Evolutionary conservation across 139 green algal species (phyloP).

Genomic region (Chlorella sp.): DNA sequence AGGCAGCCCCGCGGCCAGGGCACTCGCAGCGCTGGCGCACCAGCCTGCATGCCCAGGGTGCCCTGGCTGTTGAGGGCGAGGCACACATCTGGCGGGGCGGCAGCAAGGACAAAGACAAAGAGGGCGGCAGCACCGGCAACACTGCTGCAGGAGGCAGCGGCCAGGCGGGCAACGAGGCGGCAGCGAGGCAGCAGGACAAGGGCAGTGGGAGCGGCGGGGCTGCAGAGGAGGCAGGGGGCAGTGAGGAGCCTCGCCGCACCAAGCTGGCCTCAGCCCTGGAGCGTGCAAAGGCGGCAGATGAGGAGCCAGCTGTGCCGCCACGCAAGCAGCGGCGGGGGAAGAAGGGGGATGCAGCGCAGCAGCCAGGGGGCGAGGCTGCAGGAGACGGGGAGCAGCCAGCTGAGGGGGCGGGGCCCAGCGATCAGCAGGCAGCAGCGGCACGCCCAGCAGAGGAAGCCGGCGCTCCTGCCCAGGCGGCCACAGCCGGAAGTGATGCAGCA

Average conservation of each 20-base stretch:
- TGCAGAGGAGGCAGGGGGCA: not conserved
- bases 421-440: too few relatives aligned
- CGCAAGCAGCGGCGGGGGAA: not conserved
- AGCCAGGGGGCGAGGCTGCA: not conserved
- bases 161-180: not conserved
- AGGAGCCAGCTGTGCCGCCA: not conserved
- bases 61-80: slow-evolving; percentile 69
- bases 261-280: slow-evolving; percentile 15
- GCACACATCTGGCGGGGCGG: slow-evolving; percentile 51
- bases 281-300: not conserved
- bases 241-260: not conserved
- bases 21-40: slow-evolving; percentile 31
- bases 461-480: too few relatives aligned
- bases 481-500: too few relatives aligned
- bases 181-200: slow-evolving; percentile 1
- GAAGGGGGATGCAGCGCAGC: not conserved
- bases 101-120: not conserved
- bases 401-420: not conserved
- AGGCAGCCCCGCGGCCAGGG: not conserved
- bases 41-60: slow-evolving; percentile 59
- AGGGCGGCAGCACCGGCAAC: not conserved
- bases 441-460: too few relatives aligned
- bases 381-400: not conserved
- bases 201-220: not conserved
- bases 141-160: too few relatives aligned